Conservation (phyloP, 2,329 filamentous ascomycete species). For the Aspergillus sp. region DNA sequence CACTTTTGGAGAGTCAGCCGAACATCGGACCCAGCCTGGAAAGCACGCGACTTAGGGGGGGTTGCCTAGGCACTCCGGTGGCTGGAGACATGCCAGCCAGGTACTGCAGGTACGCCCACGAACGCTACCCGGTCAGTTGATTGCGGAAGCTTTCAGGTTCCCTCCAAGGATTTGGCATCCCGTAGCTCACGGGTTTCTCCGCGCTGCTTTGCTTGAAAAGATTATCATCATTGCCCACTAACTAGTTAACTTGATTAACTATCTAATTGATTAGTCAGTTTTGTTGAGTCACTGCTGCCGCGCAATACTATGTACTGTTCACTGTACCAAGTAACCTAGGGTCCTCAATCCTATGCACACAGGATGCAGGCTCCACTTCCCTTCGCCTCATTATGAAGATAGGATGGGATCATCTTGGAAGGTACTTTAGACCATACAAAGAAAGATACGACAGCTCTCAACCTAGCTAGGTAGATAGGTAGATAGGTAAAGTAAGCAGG, state of each 20-base stretch:
- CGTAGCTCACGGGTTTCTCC: not conserved
- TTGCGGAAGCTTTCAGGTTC: not conserved
- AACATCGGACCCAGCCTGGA: conserved; percentile 1
- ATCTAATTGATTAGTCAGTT: not conserved
- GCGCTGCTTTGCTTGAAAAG: too few species aligned
- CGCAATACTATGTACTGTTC: too few species aligned
- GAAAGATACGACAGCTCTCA: not conserved
- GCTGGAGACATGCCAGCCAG: not conserved
- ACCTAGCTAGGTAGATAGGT: too few species aligned
- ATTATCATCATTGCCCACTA: too few species aligned
- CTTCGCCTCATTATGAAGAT: conserved; percentile 6
- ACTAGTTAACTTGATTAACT: too few species aligned
- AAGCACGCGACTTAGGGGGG: conserved; percentile 8
- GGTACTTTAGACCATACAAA: not conserved
- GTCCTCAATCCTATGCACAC: not conserved
- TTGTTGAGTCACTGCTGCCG: conserved; percentile 6
- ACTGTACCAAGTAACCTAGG: not conserved
- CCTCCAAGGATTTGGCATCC: not conserved
- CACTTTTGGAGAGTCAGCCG: conserved; percentile 7
- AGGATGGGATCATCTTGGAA: not conserved
- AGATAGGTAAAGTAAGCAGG: too few species aligned
- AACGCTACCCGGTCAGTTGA: not conserved
- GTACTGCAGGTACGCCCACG: not conserved
- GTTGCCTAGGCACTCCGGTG: not conserved
- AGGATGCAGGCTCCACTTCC: conserved; percentile 5